Conservation (phyloP, 1,284 basidiomycete species). For the Pterulicium gracile region DNA sequence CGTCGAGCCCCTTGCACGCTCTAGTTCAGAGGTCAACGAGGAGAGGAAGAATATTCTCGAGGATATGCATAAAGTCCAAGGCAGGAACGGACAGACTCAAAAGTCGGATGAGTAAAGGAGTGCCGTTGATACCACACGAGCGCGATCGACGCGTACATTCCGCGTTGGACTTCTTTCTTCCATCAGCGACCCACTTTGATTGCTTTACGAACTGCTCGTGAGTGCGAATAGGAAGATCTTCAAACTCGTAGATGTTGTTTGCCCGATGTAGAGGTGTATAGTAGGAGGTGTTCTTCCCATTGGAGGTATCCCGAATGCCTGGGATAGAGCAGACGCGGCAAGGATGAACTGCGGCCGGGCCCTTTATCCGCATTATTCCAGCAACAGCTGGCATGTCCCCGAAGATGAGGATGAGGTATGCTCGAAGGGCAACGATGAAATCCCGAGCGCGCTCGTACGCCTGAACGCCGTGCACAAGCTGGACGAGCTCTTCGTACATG, state of each 20-base stretch:
- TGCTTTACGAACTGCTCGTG: not conserved
- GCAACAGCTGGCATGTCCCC: constrained; percentile 37
- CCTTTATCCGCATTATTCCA: constrained; percentile 34
- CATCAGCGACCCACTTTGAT: not conserved
- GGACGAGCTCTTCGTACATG: constrained; percentile 23
- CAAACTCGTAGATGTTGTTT: not conserved
- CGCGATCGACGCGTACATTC: too few species aligned
- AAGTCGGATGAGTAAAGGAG: constrained; percentile 13
- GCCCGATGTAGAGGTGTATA: constrained; percentile 20
- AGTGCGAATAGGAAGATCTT: not conserved
- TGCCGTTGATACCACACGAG: not conserved
- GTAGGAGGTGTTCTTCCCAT: constrained; percentile 16
- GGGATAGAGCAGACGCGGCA: constrained; percentile 33
- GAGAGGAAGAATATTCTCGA: constrained; percentile 19
- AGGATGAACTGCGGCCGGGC: constrained; percentile 30
- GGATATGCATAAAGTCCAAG: constrained; percentile 27
- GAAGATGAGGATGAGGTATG: constrained; percentile 27
- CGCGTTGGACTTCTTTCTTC: too few species aligned
- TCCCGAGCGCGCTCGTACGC: constrained; percentile 20
- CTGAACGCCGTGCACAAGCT: constrained; percentile 23
- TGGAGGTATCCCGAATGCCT: constrained; percentile 21
- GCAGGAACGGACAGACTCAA: constrained; percentile 20
- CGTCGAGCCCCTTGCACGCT: constrained; percentile 17
- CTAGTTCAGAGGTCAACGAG: constrained; percentile 20
- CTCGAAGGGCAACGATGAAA: constrained; percentile 22